Percentiles rank a stretch among this genome's conserved stretches.
Conservation (phyloP, 371 early-diverging fungal genomes). For the Chytridiales sp. region DNA sequence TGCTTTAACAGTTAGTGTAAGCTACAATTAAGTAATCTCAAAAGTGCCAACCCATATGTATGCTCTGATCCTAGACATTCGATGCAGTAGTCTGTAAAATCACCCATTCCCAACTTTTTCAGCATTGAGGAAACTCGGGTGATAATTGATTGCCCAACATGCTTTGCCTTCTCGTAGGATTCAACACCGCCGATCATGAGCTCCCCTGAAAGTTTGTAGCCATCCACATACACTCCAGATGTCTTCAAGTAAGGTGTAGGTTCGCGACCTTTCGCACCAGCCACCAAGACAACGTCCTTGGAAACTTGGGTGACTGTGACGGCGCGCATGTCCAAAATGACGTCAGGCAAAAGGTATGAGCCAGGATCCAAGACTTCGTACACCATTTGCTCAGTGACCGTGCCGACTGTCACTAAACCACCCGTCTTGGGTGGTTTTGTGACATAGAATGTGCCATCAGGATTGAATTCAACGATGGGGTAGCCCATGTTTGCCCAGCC, state of each 20-base stretch:
- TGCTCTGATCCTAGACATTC: constrained; percentile 70
- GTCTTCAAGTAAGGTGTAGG: constrained; percentile 69
- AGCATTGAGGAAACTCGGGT: constrained; percentile 54
- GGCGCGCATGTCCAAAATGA: constrained; percentile 67
- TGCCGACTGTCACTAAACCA: constrained; percentile 63
- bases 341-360: constrained; percentile 69
- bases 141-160: constrained; percentile 66
- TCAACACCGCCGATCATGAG: constrained; percentile 68
- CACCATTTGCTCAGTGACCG: constrained; percentile 70
- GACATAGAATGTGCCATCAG: constrained; percentile 61
- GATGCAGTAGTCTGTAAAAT: constrained; percentile 56
- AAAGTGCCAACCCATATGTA: constrained; percentile 60
- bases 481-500: constrained; percentile 51
- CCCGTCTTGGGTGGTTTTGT: constrained; percentile 73
- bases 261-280: constrained; percentile 64
- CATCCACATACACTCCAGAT: constrained; percentile 68
- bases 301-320: constrained; percentile 60
- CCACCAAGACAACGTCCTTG: constrained; percentile 61
- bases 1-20: constrained; percentile 14
- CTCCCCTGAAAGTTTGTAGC: constrained; percentile 67
- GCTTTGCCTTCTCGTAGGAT: constrained; percentile 61
- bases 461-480: constrained; percentile 65
- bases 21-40: not conserved
- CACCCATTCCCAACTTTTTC: constrained; percentile 49
- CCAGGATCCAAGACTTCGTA: constrained; percentile 66